Evolutionary conservation across 305 asterid species (phyloP).

Genomic region (Solanum hybrid): DNA sequence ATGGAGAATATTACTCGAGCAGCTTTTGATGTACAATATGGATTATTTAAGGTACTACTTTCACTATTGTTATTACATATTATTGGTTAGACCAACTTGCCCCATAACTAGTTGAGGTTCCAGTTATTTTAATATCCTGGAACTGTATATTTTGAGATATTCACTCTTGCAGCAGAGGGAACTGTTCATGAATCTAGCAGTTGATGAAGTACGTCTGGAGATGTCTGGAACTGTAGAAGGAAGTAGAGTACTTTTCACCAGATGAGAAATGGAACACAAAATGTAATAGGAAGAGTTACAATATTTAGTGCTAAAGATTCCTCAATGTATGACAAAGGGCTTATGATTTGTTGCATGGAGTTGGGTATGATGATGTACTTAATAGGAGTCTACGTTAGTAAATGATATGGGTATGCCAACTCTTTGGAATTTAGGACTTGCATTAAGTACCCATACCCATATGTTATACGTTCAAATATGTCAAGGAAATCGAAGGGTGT

Average conservation of each 20-base stretch:
- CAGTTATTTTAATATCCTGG: background rate
- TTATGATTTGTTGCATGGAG: background rate
- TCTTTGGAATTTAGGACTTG: background rate
- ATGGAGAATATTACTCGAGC: slow-evolving; percentile 90
- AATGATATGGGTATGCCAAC: background rate
- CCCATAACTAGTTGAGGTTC: background rate
- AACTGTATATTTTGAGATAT: background rate
- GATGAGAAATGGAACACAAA: background rate
- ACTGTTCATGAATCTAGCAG: background rate
- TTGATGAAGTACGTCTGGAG: background rate
- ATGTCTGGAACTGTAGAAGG: background rate
- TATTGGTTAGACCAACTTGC: background rate
- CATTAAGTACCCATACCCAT: background rate
- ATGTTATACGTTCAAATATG: background rate
- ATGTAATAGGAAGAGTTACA: background rate
- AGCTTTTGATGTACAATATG: slow-evolving; percentile 94
- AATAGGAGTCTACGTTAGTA: background rate
- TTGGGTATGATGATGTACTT: background rate
- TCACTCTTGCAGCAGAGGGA: background rate
- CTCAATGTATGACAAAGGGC: background rate
- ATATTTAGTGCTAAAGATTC: background rate
- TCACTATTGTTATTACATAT: background rate
- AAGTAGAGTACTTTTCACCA: background rate
- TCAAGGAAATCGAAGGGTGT: background rate
- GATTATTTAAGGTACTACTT: slow-evolving; percentile 80